Evolutionary conservation across 768 basidiomycete genomes (phyloP), one percentile per base, ranked within the genome.

Genomic region (Boletus barrowsii): DNA sequence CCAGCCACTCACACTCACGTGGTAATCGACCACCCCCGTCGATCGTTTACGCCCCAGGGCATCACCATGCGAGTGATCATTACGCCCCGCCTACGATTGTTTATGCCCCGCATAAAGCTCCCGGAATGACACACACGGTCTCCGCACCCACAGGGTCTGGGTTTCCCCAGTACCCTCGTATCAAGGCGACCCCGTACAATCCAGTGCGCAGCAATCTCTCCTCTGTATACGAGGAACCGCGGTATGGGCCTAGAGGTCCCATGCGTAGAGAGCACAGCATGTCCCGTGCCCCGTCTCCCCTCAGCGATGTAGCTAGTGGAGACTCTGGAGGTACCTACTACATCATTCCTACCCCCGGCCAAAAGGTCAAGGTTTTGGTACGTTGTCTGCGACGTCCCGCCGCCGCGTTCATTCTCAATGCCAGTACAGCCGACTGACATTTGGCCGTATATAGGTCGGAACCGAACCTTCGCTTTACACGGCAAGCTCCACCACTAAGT

Each of bases 251-350:
- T 14, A 68, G 63, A 51, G 71, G 58, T 37, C 60, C 69, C 30
- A 64, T 66, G 57, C 57, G 64, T 20, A 66, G 65, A 43, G 64
- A 59, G 18, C 49, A 67, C 65, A 47, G 68, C 65, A 30, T 53
- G 26, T 24, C 62, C 14, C 71, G 71, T 18, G 75, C 75, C 17
- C 77, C 76, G 42, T 65, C 78, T 0, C 69, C 67, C 15, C 53
- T 67, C 8, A 73, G 74, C 42, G 75, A 77, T 32, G 63, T 43
- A 1, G 74, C 66, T 32, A 86, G 81, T 62, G 69, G 76, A 14
- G 79, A 79, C 36, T 86, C 86, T 5, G 84, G 80, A 20, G 82
- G 85, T 65, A 89, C 87, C 4, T 90, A 88, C 73, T 89, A 88
- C 65, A 81, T 88, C 58, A 76, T 87, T 39, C 86, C 86, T 4